Base-by-base conservation (phyloP, 2,329 filamentous ascomycete species). In the Pyrenophora tritici-repentis region DNA sequence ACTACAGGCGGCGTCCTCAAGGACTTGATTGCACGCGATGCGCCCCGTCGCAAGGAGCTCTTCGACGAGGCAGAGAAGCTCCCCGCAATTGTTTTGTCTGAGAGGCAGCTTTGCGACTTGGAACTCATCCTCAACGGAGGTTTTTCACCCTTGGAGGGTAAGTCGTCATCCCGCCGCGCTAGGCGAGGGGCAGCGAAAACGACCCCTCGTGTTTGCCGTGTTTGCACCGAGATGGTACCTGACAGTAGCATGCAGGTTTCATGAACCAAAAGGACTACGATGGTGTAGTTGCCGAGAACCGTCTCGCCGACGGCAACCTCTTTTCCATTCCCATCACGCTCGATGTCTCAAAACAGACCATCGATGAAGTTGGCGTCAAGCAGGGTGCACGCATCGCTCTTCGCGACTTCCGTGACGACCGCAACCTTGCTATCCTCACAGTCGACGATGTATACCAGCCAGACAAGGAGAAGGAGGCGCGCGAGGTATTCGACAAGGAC, bases 291-390 rank as follows among this genome's bases (percentile, higher is more conserved):
- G 86, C 88, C 76, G 85, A 93, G 66, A 87, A 89, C 80, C 90
- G 94, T 67, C 88, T 99, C 52, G 86, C 86, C 52, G 87, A 91
- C 78, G 94, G 94, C 74, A 87, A 86, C 73, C 88, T 99, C 67
- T 97, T 97, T 81, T 90, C 86, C 76, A 99, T 99, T 79, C 94
- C 94, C 69, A 97, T 99, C 76, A 95, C 89, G 66, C 87, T 99
- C 62, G 94, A 99, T 75, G 81, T 95, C 56, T 85, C 83, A 60
- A 81, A 91, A 73, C 78, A 87, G 70, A 85, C 85, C 53, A 89
- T 97, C 71, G 82, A 93, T 61, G 81, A 86, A 66, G 74, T 88
- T 26, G 86, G 85, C 58, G 82, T 97, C 70, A 89, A 94, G 83
- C 70, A 89, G 20, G 91, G 92, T 47, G 83, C 87, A 50, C 87